Evolutionary conservation across 2,329 filamentous ascomycete genomes (phyloP).

Genomic region (Sporothrix inflata): DNA sequence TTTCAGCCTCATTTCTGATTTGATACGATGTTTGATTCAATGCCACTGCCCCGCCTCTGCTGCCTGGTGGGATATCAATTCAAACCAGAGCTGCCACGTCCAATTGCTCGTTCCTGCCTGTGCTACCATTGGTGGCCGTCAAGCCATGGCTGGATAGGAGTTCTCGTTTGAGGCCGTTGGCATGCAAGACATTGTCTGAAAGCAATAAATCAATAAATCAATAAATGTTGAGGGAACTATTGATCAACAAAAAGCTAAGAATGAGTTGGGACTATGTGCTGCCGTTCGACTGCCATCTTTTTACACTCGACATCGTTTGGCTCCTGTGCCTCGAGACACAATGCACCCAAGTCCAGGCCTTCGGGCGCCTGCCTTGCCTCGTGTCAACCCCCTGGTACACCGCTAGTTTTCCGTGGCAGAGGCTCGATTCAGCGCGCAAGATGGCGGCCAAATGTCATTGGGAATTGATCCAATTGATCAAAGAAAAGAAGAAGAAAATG

Average conservation of each 20-base stretch:
- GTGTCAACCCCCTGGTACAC: neutral
- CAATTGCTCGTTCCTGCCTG: neutral
- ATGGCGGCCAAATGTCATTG: neutral
- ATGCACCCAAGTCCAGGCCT: neutral
- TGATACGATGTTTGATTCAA: neutral
- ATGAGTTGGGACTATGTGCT: too few species aligned
- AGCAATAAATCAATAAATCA: neutral
- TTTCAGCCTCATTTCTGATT: conserved; percentile 1
- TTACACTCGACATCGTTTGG: neutral
- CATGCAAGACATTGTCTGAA: neutral
- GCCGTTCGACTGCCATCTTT: too few species aligned
- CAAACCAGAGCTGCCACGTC: neutral
- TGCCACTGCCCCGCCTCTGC: neutral
- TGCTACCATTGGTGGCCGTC: neutral
- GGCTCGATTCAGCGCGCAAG: neutral
- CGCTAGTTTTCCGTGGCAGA: neutral
- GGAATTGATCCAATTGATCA: neutral
- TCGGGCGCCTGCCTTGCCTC: neutral
- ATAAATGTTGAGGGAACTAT: too few species aligned
- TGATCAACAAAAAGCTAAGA: too few species aligned
- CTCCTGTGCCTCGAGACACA: neutral
- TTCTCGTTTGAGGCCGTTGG: neutral
- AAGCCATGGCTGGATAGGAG: neutral
- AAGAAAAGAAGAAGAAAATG: neutral
- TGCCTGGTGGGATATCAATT: neutral